Evolutionary conservation across 1,284 basidiomycete species (phyloP), one percentile per base, ranked within the genome.

Genomic region (Naganishia cerealis): DNA sequence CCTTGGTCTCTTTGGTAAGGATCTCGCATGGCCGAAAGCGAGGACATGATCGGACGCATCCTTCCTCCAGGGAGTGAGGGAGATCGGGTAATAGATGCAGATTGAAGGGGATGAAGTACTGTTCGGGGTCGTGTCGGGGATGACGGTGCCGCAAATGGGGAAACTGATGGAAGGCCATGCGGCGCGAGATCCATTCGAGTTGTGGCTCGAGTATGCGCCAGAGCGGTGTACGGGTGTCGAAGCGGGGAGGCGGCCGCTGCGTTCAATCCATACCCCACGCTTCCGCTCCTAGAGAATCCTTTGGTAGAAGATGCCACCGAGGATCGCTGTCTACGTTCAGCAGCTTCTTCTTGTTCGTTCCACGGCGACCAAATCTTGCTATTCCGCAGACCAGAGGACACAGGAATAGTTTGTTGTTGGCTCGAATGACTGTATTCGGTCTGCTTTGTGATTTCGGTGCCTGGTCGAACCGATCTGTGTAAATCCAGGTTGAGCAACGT

Each of bases 61-160:
- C 46, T 21, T 50, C 57, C 57, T 26, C 26, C 39, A 24, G 59
- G 59, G 40, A 62, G 61, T 5, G 61, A 63, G n/a, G 61, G 61
- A 15, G 61, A 63, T 39, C 61, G 61, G 3, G 29, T 39, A n/a
- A 43, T 26, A 6, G 38, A 63, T 6, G 39, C 50, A 8, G 38
- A 24, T 39, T 9, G 24, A 21, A 63, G n/a, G 10, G 61, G 61
- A 39, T 63, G 61, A 4, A 63, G 38, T 21, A 63, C 48, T 48
- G 36, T 57, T 26, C 40, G 48, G 6, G 46, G 46, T 39, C 33
- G 59, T 4, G 12, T 26, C 21, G 46, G 46, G 10, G n/a, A 50
- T 5, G 46, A 50, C 13, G 46, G 46, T 21, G 21, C 46, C 7
- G 46, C 46, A 24, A 50, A 50, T 50, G 46, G 46, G 21, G 46